phyloP scores from a whole-genome alignment of 2,329 filamentous ascomycete genomes.

The Ascochyta fabae region DNA sequence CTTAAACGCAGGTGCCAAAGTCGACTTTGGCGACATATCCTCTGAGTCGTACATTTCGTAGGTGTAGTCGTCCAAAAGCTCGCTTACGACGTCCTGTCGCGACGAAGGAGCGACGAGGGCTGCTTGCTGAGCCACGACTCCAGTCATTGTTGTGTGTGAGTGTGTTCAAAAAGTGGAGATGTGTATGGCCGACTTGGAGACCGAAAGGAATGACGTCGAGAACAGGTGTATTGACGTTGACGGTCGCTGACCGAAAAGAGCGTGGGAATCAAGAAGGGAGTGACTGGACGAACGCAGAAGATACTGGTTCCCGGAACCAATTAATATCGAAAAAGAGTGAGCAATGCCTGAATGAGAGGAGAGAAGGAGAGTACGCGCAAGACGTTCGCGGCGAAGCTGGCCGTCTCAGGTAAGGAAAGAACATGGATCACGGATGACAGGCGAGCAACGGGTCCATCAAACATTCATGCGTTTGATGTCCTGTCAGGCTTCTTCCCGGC shows the following conservation, averaged over 20 bases:
- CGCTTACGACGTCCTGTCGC: conserved; percentile 49
- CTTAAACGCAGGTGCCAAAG: conserved; percentile 36
- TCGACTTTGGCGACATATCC: conserved; percentile 19
- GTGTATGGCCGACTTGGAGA: neutral
- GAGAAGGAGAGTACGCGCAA: conserved; percentile 26
- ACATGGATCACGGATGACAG: conserved; percentile 41
- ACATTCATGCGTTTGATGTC: conserved; percentile 47
- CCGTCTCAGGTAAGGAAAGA: conserved; percentile 41
- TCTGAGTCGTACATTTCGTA: conserved; percentile 34
- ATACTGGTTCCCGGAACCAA: conserved; percentile 28
- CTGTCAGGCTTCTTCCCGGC: conserved; percentile 33
- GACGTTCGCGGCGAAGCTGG: conserved; percentile 35
- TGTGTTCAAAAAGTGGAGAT: neutral
- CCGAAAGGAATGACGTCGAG: conserved; percentile 15
- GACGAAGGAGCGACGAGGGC: conserved; percentile 35
- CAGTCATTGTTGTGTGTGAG: conserved; percentile 31
- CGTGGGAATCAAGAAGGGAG: conserved; percentile 20
- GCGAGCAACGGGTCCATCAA: conserved; percentile 39
- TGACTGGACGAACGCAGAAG: conserved; percentile 28
- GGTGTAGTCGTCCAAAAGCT: conserved; percentile 48
- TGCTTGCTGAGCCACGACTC: conserved; percentile 33
- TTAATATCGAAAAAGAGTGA: conserved; percentile 28
- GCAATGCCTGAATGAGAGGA: conserved; percentile 27
- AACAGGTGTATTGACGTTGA: neutral
- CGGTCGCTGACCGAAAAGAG: conserved; percentile 22